phyloP scores from a whole-genome alignment of 2,329 filamentous ascomycete species.

The Coniochaeta sp. region DNA sequence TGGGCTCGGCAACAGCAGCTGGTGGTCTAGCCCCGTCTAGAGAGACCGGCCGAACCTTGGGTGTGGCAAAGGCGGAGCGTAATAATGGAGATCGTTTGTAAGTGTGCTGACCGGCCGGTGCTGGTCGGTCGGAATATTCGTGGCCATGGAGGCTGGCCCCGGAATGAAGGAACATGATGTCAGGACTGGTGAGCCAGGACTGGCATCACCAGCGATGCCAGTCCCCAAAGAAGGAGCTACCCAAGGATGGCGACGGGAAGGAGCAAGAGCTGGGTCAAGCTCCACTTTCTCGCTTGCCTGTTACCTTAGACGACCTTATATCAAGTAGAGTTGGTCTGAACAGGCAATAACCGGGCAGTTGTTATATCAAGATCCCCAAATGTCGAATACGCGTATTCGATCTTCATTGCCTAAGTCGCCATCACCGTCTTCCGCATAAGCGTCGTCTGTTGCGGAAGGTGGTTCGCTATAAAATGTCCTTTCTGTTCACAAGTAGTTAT shows the following conservation, averaged over 20 bases:
- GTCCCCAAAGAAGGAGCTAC: neutral
- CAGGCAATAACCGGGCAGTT: too few species aligned
- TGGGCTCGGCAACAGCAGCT: conserved; percentile 5
- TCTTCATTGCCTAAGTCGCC: neutral
- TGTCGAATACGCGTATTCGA: too few species aligned
- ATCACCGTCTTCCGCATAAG: neutral
- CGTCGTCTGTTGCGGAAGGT: neutral
- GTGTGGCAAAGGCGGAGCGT: conserved; percentile 31
- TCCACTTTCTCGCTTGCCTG: neutral
- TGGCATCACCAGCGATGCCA: conserved; percentile 1
- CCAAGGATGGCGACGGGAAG: neutral
- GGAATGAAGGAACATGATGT: conserved; percentile 50
- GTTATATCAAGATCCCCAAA: too few species aligned
- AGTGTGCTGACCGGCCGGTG: conserved; percentile 22
- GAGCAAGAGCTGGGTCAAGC: neutral
- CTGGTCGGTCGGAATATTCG: conserved; percentile 40
- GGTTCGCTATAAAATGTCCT: neutral
- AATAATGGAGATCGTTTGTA: conserved; percentile 30
- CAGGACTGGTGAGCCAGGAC: neutral
- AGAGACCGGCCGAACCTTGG: conserved; percentile 16
- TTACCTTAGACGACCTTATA: too few species aligned
- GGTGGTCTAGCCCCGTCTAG: conserved; percentile 1
- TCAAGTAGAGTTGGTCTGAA: too few species aligned
- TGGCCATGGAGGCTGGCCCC: conserved; percentile 54
- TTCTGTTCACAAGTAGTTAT: neutral